These are phyloP conservation scores for Gnomoniopsis sp. DNA, from an alignment of 2,329 filamentous ascomycete species.

Conservation along the genomic window DNA sequence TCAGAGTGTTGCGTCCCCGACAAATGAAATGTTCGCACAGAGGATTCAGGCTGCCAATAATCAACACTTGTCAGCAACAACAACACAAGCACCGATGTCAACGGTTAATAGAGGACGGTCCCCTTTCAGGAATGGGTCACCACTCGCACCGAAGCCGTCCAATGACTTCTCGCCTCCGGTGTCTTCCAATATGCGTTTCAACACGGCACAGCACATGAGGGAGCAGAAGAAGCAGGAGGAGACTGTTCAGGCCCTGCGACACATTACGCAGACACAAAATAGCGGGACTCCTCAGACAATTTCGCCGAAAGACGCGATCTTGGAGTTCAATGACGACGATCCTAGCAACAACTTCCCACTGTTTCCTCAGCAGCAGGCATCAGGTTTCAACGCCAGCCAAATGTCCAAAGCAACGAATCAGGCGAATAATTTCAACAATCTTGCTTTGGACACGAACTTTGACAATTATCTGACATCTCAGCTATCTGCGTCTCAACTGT, in stretches of 20 bases:
- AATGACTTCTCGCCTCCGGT: conserved; percentile 39
- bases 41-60: conserved; percentile 76
- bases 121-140: conserved; percentile 73
- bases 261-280: conserved; percentile 38
- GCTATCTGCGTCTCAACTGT: no score
- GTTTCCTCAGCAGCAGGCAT: conserved; percentile 57
- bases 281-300: conserved; percentile 73
- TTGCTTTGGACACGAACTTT: conserved; percentile 23
- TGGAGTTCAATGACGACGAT: conserved; percentile 81
- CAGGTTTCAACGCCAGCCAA: conserved; percentile 37
- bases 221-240: conserved; percentile 62
- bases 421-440: conserved; percentile 21
- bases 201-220: conserved; percentile 34
- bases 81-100: conserved; percentile 48
- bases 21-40: conserved; percentile 66
- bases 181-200: conserved; percentile 14
- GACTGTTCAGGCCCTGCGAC: conserved; percentile 38
- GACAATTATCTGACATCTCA: conserved; percentile 31
- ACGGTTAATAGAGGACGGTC: conserved; percentile 64
- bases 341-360: conserved; percentile 66
- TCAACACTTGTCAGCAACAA: conserved; percentile 60
- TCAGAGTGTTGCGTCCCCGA: conserved; percentile 46
- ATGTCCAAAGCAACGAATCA: conserved; percentile 32
- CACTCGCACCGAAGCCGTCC: conserved; percentile 46
- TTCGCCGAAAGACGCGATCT: conserved; percentile 85